Percentiles rank a stretch among this genome's conserved stretches.
phyloP scores from a whole-genome alignment of 1,139 yeast genomes.

The Taphrina confusa region DNA sequence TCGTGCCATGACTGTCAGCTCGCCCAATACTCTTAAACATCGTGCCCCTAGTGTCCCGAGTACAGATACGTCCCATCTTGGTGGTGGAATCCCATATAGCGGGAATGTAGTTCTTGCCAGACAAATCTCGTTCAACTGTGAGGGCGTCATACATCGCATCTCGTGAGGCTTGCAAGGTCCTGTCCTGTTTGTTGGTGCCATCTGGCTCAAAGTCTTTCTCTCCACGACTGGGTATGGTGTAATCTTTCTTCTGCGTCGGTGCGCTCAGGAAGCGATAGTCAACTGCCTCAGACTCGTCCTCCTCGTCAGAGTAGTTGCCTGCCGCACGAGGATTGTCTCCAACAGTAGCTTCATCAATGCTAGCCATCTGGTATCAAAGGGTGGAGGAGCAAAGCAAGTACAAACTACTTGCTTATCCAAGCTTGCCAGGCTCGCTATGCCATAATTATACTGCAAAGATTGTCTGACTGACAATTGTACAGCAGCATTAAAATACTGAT shows the following conservation, averaged over 20 bases:
- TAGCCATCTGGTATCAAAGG: too few relatives aligned
- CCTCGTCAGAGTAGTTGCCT: not conserved
- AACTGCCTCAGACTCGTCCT: constrained; percentile 22
- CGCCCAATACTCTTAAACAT: constrained; percentile 73
- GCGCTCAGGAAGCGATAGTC: constrained; percentile 26
- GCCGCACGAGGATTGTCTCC: not conserved
- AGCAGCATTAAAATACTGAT: too few relatives aligned
- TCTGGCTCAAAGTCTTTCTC: constrained; percentile 88
- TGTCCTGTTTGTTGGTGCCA: constrained; percentile 63
- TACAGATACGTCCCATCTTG: constrained; percentile 51
- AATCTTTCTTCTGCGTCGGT: not conserved
- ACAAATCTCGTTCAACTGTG: constrained; percentile 60
- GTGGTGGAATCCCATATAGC: constrained; percentile 54
- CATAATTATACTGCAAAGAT: too few relatives aligned
- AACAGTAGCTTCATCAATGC: too few relatives aligned
- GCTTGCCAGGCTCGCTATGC: too few relatives aligned
- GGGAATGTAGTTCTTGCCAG: constrained; percentile 48
- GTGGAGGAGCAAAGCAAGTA: too few relatives aligned
- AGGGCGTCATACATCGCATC: constrained; percentile 75
- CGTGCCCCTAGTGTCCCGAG: constrained; percentile 64
- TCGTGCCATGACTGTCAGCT: constrained; percentile 48
- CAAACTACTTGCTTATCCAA: too few relatives aligned
- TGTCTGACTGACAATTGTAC: too few relatives aligned
- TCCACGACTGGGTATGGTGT: constrained; percentile 72
- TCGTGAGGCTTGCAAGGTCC: constrained; percentile 58